Percentiles rank a stretch among this genome's conserved stretches.
These are phyloP conservation scores for Persicaria maculosa DNA, from an alignment of 148 eudicot species.

Conservation along the genomic window DNA sequence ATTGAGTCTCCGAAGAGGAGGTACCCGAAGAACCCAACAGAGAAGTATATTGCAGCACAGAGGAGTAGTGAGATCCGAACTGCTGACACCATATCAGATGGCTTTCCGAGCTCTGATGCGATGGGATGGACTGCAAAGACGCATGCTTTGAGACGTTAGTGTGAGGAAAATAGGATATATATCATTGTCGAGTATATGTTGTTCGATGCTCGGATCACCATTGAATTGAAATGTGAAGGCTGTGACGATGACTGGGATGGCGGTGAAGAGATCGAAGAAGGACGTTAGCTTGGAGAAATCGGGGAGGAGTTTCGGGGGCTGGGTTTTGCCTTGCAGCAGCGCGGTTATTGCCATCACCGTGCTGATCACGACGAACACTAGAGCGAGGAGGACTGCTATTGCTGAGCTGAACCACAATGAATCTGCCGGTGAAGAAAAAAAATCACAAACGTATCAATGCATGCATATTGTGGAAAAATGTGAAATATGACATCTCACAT, in stretches of 20 bases:
- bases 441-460: no score
- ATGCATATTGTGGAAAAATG: no score
- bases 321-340: slow-evolving; percentile 48
- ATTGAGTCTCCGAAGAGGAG: slow-evolving; percentile 83
- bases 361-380: slow-evolving; percentile 78
- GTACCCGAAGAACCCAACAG: slow-evolving; percentile 78
- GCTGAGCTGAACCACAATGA: slow-evolving; percentile 84
- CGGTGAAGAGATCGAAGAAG: slow-evolving; percentile 84
- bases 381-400: slow-evolving; percentile 71
- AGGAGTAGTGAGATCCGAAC: slow-evolving; percentile 66
- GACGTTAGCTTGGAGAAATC: slow-evolving; percentile 38
- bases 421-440: slow-evolving; percentile 32
- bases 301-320: slow-evolving; percentile 52
- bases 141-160: not conserved
- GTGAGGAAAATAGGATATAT: not conserved
- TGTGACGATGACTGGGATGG: slow-evolving; percentile 82
- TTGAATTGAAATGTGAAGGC: slow-evolving; percentile 98
- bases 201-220: slow-evolving; percentile 30
- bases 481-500: no score
- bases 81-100: slow-evolving; percentile 55
- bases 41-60: slow-evolving; percentile 62
- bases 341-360: slow-evolving; percentile 69
- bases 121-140: slow-evolving; percentile 74
- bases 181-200: not conserved
- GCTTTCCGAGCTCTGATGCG: slow-evolving; percentile 66